Evolutionary conservation across 352 stramenopile genomes (phyloP), one percentile per base, ranked within the genome.

Genomic region (Phytophthora fragariae): DNA sequence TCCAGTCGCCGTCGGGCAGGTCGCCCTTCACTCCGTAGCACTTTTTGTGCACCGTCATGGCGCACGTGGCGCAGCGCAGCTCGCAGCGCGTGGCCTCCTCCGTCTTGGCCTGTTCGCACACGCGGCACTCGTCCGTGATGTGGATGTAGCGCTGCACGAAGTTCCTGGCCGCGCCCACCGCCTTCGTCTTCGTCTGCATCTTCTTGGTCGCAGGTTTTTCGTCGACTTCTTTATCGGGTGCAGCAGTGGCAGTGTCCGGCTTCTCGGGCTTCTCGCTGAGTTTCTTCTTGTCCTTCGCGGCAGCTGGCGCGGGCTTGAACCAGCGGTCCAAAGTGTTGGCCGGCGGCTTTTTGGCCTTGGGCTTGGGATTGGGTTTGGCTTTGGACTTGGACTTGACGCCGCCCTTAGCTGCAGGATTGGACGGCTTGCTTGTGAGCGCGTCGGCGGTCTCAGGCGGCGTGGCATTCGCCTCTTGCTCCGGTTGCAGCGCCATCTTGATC

Each of bases 101-200:
- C 5, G 79, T 81, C 52, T 82, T 89, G 61, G 77, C 80, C 46
- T 60, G 79, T 21, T 87, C 82, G 41, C 85, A 94, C 11, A 92
- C 86, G 35, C 83, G 86, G 57, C 86, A 94, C 49, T 83, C 71
- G 64, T 92, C 83, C 21, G 79, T 90, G 63, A 92, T 80, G 60
- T 89, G 76, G 50, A 93, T 93, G 19, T 86, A 83, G 27, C 86
- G 84, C 79, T 93, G 86, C 37, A 89, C 75, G n/a, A 93, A 80
- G 52, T 86, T 87, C 61, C 81, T 85, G 50, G 70, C 62, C 10
- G 58, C 62, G 35, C 65, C 54, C 5, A 63, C 49, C 17, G 10
- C 11, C 53, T 68, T 65, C 3, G 19, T n/a, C 37, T 70, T 73
- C 27, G 27, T 47, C 37, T 70, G 71, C 27, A 2, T 47, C 67